Base-by-base conservation (phyloP, 495 filamentous ascomycete genomes). In the Xylaria longipes region DNA sequence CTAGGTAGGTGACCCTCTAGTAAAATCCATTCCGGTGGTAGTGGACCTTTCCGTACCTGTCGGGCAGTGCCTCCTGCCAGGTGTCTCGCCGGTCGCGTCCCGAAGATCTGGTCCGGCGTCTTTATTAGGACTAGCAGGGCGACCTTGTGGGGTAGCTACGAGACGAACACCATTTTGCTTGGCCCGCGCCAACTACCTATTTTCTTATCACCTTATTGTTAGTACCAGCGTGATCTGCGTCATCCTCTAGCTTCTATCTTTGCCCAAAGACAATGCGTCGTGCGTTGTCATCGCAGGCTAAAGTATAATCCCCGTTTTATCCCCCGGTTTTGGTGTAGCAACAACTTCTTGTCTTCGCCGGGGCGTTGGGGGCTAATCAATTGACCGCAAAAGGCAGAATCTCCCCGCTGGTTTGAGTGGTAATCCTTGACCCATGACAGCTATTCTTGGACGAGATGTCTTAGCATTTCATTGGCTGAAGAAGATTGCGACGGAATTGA, bases 61-160 rank as follows among this genome's bases (percentile, higher is more conserved):
- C 35, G 41, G 62, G 27, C 27, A 48, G 25, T 64, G 7, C 12
- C 17, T 43, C 25, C 25, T 68, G 65, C 14, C 20, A 68, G 35
- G 65, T 35, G 66, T 43, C 27, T 68, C 41, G 33, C 22, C 66
- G 65, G 71, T 72, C 11, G 33, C 14, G 65, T 76, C 76, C 76
- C 76, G 76, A 75, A 73, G 76, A 78, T 78, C 76, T 78, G 76
- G 76, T 74, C 74, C 74, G 70, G 71, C 70, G 52, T 71, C 76
- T 76, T 76, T 75, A 50, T 78, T 75, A 72, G 76, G 68, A 73
- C 71, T 73, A 73, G 72, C 72, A 63, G 71, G 69, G 72, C 70
- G 39, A 69, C 45, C 5, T 31, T 64, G 61, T 65, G 67, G 54
- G 67, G 54, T 50, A 2, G 11, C 22, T 17, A 60, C 33, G 33